Percentiles rank a stretch among this genome's conserved stretches.
These are phyloP conservation scores for Sporothrix globosa DNA, from an alignment of 2,329 filamentous ascomycete genomes.

Conservation along the genomic window DNA sequence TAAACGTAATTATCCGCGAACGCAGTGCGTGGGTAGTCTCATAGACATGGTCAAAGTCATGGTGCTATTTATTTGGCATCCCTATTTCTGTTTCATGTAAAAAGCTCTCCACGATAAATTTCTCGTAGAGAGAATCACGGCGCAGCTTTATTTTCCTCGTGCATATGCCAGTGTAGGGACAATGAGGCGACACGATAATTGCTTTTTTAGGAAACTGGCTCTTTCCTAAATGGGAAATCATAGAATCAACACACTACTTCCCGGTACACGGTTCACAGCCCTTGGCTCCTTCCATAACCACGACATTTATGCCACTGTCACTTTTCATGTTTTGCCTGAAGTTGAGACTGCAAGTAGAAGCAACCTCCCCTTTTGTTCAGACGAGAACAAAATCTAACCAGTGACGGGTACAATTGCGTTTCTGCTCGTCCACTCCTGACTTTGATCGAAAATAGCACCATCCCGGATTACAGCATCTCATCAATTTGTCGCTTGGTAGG, in stretches of 20 bases:
- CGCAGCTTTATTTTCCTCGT: neutral
- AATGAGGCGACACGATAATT: neutral
- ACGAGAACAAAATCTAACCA: neutral
- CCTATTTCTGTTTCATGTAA: no score
- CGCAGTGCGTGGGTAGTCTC: neutral
- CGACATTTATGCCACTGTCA: neutral
- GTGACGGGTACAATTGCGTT: neutral
- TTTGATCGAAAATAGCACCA: neutral
- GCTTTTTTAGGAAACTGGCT: neutral
- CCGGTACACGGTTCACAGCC: neutral
- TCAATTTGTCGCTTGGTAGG: neutral
- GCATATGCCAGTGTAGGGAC: neutral
- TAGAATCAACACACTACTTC: neutral
- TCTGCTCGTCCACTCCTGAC: neutral
- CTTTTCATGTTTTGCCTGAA: neutral
- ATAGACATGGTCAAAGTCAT: neutral
- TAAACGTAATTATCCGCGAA: neutral
- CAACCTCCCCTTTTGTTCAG: neutral
- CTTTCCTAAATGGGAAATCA: constrained; percentile 16
- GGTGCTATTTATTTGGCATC: neutral
- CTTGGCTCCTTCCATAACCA: constrained; percentile 17
- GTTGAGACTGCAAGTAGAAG: neutral
- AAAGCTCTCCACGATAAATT: neutral
- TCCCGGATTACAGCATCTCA: neutral
- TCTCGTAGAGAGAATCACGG: neutral